Conservation (phyloP, 2,329 filamentous ascomycete genomes). For the Parascedosporium putredinis region DNA sequence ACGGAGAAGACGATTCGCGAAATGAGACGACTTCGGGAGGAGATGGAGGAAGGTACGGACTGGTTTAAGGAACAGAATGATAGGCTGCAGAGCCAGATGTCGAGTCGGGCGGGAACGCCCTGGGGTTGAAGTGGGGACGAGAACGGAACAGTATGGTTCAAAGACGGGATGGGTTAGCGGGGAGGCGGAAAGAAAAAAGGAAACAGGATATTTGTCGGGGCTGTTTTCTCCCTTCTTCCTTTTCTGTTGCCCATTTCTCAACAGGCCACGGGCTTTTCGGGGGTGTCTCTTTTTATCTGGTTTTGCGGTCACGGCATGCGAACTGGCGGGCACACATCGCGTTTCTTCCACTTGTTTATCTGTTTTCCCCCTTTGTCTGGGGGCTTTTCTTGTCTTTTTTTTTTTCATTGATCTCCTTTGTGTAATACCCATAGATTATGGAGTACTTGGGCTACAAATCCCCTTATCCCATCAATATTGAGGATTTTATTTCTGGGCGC, state of each 20-base stretch:
- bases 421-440: not conserved
- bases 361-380: conserved; percentile 10
- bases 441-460: conserved; percentile 4
- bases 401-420: conserved; percentile 4
- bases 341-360: no score
- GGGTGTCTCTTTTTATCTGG: not conserved
- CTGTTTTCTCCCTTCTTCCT: no score
- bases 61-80: conserved; percentile 37
- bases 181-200: no score
- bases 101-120: conserved; percentile 23
- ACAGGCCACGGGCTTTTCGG: no score
- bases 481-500: not conserved
- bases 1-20: conserved; percentile 29
- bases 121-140: conserved; percentile 18
- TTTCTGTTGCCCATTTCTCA: no score
- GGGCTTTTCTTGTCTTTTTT: not conserved
- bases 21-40: conserved; percentile 29
- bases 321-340: no score
- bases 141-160: not conserved
- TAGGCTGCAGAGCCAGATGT: conserved; percentile 26
- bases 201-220: no score
- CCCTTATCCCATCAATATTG: not conserved
- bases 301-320: not conserved
- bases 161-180: no score
- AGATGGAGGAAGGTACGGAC: conserved; percentile 34